Evolutionary conservation across 306 rosid species (phyloP), one percentile per base, ranked within the genome.

Genomic region (Phaseolus lunatus): DNA sequence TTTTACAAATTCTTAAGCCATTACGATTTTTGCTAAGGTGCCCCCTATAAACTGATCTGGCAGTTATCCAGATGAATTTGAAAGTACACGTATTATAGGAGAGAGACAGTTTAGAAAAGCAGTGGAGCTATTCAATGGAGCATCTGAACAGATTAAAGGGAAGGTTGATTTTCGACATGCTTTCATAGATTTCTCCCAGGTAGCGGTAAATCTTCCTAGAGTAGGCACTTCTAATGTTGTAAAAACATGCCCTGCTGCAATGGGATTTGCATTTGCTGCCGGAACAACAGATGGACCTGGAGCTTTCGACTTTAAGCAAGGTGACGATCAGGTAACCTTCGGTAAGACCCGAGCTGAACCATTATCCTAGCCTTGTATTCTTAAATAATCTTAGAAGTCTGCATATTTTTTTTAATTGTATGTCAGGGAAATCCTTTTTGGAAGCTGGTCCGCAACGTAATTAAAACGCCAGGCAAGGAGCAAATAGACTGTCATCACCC

Each of bases 211-310:
- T 7, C 62, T 90, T 80, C 78, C 84, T 44, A 90, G 78, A 66
- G 69, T 67, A 27, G 98, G 89, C 73, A 88, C 77, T 77, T 64
- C 83, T 16, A 53, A 90, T 78, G 85, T 79, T 41, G 91, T 75
- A 70, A 89, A 89, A 83, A 95, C 98, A 76, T 95, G 98, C 78
- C 96, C 98, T 41, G 98, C 97, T 76, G 94, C 98, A 53, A 92
- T 95, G 98, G 98, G 98, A 49, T 89, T 92, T 67, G 89, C 86
- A 71, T 92, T 95, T 92, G 98, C 97, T 63, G 98, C 98, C 56
- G 98, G 98, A 84, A 95, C 97, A 62, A 95, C 98, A 7, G 98
- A 95, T 76, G 98, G 98, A 35, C 98, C 98, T 52, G 97, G 98
- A 78, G 98, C 97, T 67, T 95, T 95, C 85, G 97, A 92, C 84